Evolutionary conservation across 2,329 filamentous ascomycete genomes (phyloP).

Genomic region (Fusarium duplospermum): DNA sequence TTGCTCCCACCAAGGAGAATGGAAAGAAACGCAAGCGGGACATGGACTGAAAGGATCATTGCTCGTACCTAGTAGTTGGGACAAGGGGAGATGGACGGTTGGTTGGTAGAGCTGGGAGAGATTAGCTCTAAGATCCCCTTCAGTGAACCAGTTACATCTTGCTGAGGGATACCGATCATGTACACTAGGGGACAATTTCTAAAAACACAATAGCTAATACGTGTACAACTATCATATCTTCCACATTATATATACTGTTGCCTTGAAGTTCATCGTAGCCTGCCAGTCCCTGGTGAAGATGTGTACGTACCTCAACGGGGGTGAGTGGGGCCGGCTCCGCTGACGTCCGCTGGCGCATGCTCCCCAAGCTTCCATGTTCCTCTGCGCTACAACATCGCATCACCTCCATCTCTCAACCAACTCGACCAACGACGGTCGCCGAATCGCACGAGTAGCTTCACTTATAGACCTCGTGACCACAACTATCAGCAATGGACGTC

Average conservation of each 20-base stretch:
- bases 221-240: not conserved
- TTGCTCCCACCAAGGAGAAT: not conserved
- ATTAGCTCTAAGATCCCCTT: not conserved
- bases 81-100: not conserved
- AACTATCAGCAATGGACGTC: conserved; percentile 56
- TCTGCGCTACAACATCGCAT: conserved; percentile 17
- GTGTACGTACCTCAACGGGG: conserved; percentile 31
- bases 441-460: conserved; percentile 20
- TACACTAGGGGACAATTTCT: not conserved
- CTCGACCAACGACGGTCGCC: conserved; percentile 1
- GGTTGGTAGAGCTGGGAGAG: not conserved
- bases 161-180: not conserved
- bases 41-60: not conserved
- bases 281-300: not conserved
- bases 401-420: conserved; percentile 36
- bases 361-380: conserved; percentile 35
- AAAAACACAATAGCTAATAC: not conserved
- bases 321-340: conserved; percentile 39
- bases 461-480: conserved; percentile 8
- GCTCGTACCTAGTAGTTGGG: not conserved
- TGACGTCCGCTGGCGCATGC: conserved; percentile 36
- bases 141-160: not conserved
- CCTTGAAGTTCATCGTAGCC: not conserved
- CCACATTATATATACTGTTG: not conserved
- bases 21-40: not conserved